These are phyloP conservation scores for Aspergillus aculeatinus DNA, from an alignment of 2,329 filamentous ascomycete genomes.

Conservation along the genomic window DNA sequence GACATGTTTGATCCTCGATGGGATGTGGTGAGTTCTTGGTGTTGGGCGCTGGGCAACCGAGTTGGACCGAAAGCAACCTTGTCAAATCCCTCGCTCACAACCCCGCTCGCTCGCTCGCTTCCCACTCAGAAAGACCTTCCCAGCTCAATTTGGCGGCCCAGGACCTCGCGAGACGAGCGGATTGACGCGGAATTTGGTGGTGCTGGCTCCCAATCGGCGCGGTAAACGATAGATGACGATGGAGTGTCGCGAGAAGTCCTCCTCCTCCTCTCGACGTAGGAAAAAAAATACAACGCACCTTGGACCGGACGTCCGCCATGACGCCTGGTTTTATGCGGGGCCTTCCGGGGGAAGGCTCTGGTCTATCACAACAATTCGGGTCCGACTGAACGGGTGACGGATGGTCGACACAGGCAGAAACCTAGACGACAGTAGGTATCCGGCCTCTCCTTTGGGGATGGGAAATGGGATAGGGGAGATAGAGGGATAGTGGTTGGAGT, in stretches of 20 bases:
- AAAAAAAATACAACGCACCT: slow-evolving; percentile 40
- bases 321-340: slow-evolving; percentile 48
- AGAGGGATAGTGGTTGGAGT: slow-evolving; percentile 21
- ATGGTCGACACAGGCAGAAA: slow-evolving; percentile 37
- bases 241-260: neutral
- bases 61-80: neutral
- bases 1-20: neutral
- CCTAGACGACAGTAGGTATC: slow-evolving; percentile 31
- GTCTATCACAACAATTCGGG: slow-evolving; percentile 49
- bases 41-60: neutral
- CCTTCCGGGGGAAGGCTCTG: slow-evolving; percentile 53
- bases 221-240: neutral
- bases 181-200: neutral
- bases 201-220: neutral
- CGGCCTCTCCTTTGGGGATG: slow-evolving; percentile 27
- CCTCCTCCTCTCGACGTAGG: neutral
- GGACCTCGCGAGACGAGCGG: neutral
- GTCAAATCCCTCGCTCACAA: slow-evolving; percentile 2
- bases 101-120: slow-evolving; percentile 5
- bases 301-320: slow-evolving; percentile 55
- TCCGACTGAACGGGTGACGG: slow-evolving; percentile 23
- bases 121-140: neutral
- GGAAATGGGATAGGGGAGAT: neutral
- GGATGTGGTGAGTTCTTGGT: neutral
- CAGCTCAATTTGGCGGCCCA: neutral